Conservation (phyloP, 2,329 filamentous ascomycete genomes). For the Calonectria honghensis region DNA sequence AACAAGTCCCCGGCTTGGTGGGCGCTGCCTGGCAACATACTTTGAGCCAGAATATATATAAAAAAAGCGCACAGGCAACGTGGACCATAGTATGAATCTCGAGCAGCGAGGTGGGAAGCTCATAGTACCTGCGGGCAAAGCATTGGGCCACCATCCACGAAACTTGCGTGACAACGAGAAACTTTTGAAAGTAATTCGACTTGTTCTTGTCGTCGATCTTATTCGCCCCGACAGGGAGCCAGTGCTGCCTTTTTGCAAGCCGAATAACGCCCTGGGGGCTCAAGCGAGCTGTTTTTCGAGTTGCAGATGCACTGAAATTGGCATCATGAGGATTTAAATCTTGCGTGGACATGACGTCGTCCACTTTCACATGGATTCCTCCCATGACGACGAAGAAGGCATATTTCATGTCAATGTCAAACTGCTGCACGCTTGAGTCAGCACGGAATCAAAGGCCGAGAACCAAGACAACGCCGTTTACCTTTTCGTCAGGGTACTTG, state of each 20-base stretch:
- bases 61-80: constrained; percentile 46
- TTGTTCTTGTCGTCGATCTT: constrained; percentile 62
- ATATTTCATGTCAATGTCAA: background rate
- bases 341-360: background rate
- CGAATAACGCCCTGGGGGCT: background rate
- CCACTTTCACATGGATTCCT: background rate
- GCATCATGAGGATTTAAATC: background rate
- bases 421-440: background rate
- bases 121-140: constrained; percentile 56
- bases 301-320: too few species aligned
- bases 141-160: constrained; percentile 62
- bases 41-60: constrained; percentile 48
- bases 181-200: constrained; percentile 59
- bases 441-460: background rate
- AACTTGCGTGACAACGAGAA: constrained; percentile 61
- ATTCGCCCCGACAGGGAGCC: constrained; percentile 34
- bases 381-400: constrained; percentile 10
- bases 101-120: constrained; percentile 60
- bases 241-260: constrained; percentile 36
- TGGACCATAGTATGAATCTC: constrained; percentile 57
- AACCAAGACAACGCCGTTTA: background rate
- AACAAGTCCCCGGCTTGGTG: background rate
- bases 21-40: background rate
- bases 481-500: background rate
- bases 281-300: background rate